Evolutionary conservation across 139 green algal genomes (phyloP).

Genomic region (Mesotaenium endlicherianum): DNA sequence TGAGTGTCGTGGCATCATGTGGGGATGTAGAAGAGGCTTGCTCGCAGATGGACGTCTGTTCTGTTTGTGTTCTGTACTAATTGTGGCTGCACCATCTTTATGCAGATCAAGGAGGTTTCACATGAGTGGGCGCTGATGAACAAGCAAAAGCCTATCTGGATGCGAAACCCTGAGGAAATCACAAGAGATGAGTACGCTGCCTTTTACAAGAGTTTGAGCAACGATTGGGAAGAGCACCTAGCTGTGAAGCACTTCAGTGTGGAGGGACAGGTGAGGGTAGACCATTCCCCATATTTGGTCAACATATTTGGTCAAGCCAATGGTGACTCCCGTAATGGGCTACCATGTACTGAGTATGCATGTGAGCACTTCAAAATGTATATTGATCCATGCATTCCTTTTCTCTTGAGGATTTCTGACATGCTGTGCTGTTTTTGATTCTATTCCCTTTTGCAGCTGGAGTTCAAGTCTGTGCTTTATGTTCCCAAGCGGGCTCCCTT

Average conservation of each 20-base stretch:
- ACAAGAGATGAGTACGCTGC: conserved; percentile 92
- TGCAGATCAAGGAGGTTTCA: conserved; percentile 88
- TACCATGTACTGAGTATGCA: too few species aligned
- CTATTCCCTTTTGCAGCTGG: conserved; percentile 72
- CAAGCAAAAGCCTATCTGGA: conserved; percentile 99
- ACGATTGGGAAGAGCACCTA: conserved; percentile 99
- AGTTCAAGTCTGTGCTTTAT: conserved; percentile 98
- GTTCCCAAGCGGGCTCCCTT: conserved; percentile 93
- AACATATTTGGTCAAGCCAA: not conserved
- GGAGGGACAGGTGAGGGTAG: conserved; percentile 67
- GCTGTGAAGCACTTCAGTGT: conserved; percentile 95
- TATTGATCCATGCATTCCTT: too few species aligned
- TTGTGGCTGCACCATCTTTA: too few species aligned
- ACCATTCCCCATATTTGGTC: too few species aligned
- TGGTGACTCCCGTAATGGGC: too few species aligned
- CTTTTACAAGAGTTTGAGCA: conserved; percentile 97
- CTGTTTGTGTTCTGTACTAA: too few species aligned
- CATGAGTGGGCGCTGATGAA: conserved; percentile 98
- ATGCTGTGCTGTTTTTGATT: not conserved
- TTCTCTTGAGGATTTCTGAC: too few species aligned
- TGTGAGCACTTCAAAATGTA: too few species aligned
- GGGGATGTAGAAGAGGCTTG: too few species aligned
- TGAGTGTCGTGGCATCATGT: too few species aligned
- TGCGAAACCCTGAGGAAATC: conserved; percentile 96
- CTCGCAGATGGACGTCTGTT: too few species aligned